Evolutionary conservation across 768 basidiomycete species (phyloP).

Genomic region (Leccinum subtestaceum): DNA sequence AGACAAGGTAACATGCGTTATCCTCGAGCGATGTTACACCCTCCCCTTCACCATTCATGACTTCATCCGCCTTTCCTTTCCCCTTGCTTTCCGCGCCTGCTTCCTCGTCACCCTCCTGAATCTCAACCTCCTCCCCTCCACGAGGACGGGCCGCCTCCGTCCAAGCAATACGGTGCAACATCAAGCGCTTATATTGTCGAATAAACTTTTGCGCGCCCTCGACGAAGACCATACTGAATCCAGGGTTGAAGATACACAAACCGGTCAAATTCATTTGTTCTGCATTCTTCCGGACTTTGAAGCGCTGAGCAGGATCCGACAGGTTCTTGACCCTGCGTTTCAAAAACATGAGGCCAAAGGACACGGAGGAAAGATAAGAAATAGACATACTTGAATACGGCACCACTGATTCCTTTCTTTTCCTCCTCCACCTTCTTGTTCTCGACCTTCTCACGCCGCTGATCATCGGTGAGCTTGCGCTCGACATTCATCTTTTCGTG

Average conservation of each 20-base stretch:
- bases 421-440: constrained; percentile 85
- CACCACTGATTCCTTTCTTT: constrained; percentile 75
- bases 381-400: constrained; percentile 82
- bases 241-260: constrained; percentile 85
- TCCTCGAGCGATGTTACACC: constrained; percentile 58
- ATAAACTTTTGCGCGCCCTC: constrained; percentile 88
- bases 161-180: constrained; percentile 89
- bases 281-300: constrained; percentile 96
- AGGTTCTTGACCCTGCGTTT: constrained; percentile 72
- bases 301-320: constrained; percentile 89
- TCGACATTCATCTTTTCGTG: constrained; percentile 95
- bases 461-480: constrained; percentile 89
- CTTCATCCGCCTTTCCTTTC: constrained; percentile 35
- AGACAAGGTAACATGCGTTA: constrained; percentile 87
- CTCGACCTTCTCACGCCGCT: constrained; percentile 83
- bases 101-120: constrained; percentile 51
- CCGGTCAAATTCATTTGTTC: constrained; percentile 88
- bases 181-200: constrained; percentile 81
- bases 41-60: constrained; percentile 13
- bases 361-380: not conserved
- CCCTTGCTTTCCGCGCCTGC: constrained; percentile 32
- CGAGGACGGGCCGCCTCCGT: constrained; percentile 85
- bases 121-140: constrained; percentile 67
- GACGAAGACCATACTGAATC: constrained; percentile 88
- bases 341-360: not conserved